Conservation (phyloP, 2,329 filamentous ascomycete species). For the Parasarocladium wereldwijsianum region DNA sequence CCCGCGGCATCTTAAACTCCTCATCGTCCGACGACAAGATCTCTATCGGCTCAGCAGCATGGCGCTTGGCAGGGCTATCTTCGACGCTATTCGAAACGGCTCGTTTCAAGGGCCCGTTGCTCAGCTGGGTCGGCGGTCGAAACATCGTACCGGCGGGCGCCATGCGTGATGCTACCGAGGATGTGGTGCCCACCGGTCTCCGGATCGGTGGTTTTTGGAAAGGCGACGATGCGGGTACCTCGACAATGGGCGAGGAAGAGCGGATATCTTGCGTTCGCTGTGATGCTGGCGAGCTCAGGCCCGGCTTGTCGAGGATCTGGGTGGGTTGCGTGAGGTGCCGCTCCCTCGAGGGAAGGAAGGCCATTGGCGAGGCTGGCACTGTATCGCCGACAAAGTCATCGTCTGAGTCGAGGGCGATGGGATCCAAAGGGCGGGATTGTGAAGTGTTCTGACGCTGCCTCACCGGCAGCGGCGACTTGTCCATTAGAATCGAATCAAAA, state of each 20-base stretch:
- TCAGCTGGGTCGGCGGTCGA: slow-evolving; percentile 27
- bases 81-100: too few relatives aligned
- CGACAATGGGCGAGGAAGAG: slow-evolving; percentile 33
- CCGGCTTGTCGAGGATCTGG: slow-evolving; percentile 27
- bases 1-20: slow-evolving; percentile 33
- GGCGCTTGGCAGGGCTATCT: slow-evolving; percentile 14
- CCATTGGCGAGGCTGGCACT: slow-evolving; percentile 27
- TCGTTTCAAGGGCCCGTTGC: too few relatives aligned
- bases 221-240: slow-evolving; percentile 84
- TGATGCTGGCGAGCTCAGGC: too few relatives aligned
- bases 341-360: slow-evolving; percentile 13
- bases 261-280: slow-evolving; percentile 7
- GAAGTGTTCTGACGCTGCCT: slow-evolving; percentile 15
- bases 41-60: slow-evolving; percentile 26
- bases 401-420: slow-evolving; percentile 18
- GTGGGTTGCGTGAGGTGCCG: slow-evolving; percentile 26
- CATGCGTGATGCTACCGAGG: slow-evolving; percentile 39
- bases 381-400: slow-evolving; percentile 31
- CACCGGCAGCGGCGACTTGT: slow-evolving; percentile 18
- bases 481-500: too few relatives aligned
- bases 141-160: slow-evolving; percentile 65
- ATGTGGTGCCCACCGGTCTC: slow-evolving; percentile 21
- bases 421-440: slow-evolving; percentile 12
- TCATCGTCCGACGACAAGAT: slow-evolving; percentile 35
- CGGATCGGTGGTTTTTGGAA: slow-evolving; percentile 27